Percentiles rank a stretch among this genome's conserved stretches.
These are phyloP conservation scores for Leucocoprinus birnbaumii DNA, from an alignment of 768 basidiomycete genomes.

Conservation along the genomic window DNA sequence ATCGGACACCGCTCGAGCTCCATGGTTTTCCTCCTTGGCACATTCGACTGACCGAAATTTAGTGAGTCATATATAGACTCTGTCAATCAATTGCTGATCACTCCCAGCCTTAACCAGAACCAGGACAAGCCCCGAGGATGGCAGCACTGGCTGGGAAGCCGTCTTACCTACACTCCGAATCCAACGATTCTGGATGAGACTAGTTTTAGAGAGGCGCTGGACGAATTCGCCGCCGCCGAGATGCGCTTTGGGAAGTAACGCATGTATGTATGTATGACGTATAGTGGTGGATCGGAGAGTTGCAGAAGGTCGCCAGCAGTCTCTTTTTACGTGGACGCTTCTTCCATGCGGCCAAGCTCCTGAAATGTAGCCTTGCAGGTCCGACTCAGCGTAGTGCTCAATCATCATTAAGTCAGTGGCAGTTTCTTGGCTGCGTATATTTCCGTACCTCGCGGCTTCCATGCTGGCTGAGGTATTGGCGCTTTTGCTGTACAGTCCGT, in stretches of 20 bases:
- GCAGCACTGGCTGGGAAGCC: conserved; percentile 9
- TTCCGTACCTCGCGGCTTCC: background rate
- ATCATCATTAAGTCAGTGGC: no score
- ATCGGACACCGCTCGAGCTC: conserved; percentile 54
- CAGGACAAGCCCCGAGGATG: conserved; percentile 4
- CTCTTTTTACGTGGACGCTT: background rate
- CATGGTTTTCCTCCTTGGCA: conserved; percentile 87
- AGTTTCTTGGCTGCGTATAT: background rate
- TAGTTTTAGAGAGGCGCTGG: conserved; percentile 67
- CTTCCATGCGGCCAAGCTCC: background rate
- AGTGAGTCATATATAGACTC: conserved; percentile 42
- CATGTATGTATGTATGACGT: background rate
- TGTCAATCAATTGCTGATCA: background rate
- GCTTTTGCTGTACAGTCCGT: background rate
- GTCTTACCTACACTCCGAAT: conserved; percentile 4
- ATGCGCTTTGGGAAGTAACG: conserved; percentile 74
- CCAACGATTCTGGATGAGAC: conserved; percentile 42
- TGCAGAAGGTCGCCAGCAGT: background rate
- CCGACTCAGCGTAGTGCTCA: background rate
- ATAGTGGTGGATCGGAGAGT: background rate
- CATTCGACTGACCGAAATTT: conserved; percentile 74
- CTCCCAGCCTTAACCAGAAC: conserved; percentile 26
- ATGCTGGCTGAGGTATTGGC: background rate
- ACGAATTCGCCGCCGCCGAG: conserved; percentile 71
- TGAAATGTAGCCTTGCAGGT: background rate